Evolutionary conservation across 164 flowering plant genomes (phyloP).

Genomic region (Vitis cinerea): DNA sequence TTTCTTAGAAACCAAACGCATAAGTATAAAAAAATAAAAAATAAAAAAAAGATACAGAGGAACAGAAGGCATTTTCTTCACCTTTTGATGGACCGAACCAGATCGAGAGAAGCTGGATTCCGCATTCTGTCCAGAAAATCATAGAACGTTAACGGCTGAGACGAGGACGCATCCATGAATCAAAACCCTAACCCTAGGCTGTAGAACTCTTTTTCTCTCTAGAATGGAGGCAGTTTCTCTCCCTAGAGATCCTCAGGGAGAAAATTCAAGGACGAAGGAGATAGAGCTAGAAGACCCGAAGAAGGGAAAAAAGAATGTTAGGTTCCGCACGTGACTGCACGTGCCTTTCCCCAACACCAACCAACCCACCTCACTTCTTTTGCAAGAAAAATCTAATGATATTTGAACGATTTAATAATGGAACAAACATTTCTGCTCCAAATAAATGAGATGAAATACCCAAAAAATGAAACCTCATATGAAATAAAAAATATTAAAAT

Average conservation of each 20-base stretch:
- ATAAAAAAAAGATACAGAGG: not conserved
- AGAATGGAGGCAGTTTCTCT: not conserved
- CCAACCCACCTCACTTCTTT: too few relatives aligned
- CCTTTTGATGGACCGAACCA: constrained; percentile 61
- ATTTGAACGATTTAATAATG: too few relatives aligned
- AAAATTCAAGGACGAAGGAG: not conserved
- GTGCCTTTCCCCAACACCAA: too few relatives aligned
- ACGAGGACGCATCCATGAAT: constrained; percentile 10
- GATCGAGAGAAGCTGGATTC: constrained; percentile 49
- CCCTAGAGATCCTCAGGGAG: not conserved
- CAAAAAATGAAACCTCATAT: too few relatives aligned
- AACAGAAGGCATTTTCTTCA: not conserved
- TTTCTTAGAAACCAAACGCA: not conserved
- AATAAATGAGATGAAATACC: too few relatives aligned
- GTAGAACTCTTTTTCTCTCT: not conserved
- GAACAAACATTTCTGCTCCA: too few relatives aligned
- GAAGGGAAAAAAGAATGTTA: constrained; percentile 5
- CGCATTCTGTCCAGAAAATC: constrained; percentile 55
- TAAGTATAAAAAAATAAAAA: not conserved
- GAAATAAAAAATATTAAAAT: too few relatives aligned
- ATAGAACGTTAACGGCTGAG: constrained; percentile 21
- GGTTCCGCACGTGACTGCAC: constrained; percentile 8
- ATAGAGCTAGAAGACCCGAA: not conserved
- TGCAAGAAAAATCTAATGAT: too few relatives aligned
- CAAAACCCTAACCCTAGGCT: not conserved